Evolutionary conservation across 306 rosid species (phyloP).

Genomic region (Cicer cuneatum): DNA sequence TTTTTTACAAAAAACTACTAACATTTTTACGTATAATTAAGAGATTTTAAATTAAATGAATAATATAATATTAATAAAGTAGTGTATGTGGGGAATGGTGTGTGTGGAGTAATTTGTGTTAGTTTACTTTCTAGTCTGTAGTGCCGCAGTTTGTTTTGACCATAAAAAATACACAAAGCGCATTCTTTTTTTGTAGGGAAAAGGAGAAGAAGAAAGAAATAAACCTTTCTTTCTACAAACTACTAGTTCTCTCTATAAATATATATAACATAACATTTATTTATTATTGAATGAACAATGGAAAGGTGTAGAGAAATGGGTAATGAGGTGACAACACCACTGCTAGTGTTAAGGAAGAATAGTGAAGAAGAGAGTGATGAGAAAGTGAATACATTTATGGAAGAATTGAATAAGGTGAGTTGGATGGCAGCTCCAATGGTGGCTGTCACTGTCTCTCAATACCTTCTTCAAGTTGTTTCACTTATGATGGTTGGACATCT

Average conservation of each 20-base stretch:
- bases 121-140: too few species aligned
- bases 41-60: too few species aligned
- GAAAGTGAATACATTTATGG: conserved; percentile 23
- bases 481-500: conserved; percentile 61
- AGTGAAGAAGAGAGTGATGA: conserved; percentile 26
- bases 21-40: too few species aligned
- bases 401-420: conserved; percentile 48
- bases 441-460: conserved; percentile 56
- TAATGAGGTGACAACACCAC: conserved; percentile 40
- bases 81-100: too few species aligned
- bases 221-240: too few species aligned
- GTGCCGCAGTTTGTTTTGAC: too few species aligned
- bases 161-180: too few species aligned
- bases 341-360: conserved; percentile 25
- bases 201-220: too few species aligned
- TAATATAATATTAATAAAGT: too few species aligned
- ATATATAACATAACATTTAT: not conserved
- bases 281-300: conserved; percentile 12
- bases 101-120: too few species aligned
- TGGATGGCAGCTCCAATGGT: conserved; percentile 65
- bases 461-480: conserved; percentile 59
- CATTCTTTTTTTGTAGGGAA: too few species aligned
- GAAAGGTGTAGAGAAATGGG: conserved; percentile 41
- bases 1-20: too few species aligned
- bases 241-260: not conserved